These are phyloP conservation scores for Pythium sp. DNA, from an alignment of 352 stramenopile genomes.

Conservation along the genomic window DNA sequence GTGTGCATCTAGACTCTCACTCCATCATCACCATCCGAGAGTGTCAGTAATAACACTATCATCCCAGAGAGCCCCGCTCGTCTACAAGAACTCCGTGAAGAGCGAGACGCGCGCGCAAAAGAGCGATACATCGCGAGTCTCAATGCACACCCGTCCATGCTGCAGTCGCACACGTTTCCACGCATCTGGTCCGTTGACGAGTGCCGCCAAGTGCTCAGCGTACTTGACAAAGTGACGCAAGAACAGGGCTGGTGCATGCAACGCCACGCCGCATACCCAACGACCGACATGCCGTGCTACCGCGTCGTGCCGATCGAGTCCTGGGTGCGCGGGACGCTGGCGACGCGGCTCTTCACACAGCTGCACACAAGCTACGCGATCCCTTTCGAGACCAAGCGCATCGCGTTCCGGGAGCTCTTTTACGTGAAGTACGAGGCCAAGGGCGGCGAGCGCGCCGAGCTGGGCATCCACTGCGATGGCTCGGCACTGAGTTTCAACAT, in stretches of 20 bases:
- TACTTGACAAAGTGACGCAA: conserved; percentile 36
- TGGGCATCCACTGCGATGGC: conserved; percentile 91
- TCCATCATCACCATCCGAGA: not conserved
- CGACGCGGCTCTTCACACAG: conserved; percentile 52
- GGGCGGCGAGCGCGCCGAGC: conserved; percentile 51
- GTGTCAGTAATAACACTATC: not conserved
- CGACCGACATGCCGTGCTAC: conserved; percentile 80
- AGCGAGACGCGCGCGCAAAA: conserved; percentile 43
- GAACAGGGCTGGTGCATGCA: conserved; percentile 70
- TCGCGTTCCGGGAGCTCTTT: conserved; percentile 86
- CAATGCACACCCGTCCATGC: conserved; percentile 40
- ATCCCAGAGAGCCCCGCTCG: not conserved
- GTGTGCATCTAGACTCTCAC: not conserved
- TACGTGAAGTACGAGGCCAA: conserved; percentile 86
- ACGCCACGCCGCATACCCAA: conserved; percentile 78
- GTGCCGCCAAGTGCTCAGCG: conserved; percentile 35
- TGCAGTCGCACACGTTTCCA: conserved; percentile 39
- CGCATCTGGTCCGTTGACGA: conserved; percentile 53
- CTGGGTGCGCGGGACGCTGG: conserved; percentile 60
- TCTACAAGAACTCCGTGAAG: conserved; percentile 24
- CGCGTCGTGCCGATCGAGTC: conserved; percentile 58
- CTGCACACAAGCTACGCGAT: conserved; percentile 49
- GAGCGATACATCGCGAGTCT: conserved; percentile 51
- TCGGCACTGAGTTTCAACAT: conserved; percentile 95
- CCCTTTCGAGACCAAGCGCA: conserved; percentile 25